phyloP scores from a whole-genome alignment of 805 yeast species.

The Hanseniaspora meyeri region DNA sequence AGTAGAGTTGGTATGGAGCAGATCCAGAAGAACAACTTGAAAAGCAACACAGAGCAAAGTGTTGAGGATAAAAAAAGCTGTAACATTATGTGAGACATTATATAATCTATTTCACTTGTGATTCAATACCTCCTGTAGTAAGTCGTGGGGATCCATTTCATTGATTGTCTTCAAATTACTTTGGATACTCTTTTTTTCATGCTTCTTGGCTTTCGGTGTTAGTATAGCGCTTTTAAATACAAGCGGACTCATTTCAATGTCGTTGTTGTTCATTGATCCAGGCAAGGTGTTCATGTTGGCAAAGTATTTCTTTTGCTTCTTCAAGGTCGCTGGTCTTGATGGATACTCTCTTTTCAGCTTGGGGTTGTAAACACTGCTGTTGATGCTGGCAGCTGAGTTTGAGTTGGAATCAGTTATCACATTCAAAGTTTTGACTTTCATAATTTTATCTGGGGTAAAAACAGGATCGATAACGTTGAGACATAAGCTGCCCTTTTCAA shows the following conservation, averaged over 20 bases:
- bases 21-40: not conserved
- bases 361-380: not conserved
- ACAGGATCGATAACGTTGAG: not conserved
- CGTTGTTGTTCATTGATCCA: not conserved
- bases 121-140: slow-evolving; percentile 1
- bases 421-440: not conserved
- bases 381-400: not conserved
- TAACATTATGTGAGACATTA: slow-evolving; percentile 29
- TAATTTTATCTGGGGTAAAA: not conserved
- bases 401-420: not conserved
- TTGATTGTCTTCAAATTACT: not conserved
- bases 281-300: not conserved
- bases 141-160: not conserved
- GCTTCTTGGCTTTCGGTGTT: not conserved
- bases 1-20: slow-evolving; percentile 71
- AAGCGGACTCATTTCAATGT: not conserved
- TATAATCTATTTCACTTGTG: not conserved
- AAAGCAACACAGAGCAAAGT: slow-evolving; percentile 24
- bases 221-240: not conserved
- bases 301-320: not conserved
- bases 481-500: not conserved
- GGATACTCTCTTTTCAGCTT: not conserved
- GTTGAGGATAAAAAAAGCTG: slow-evolving; percentile 26
- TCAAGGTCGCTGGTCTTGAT: not conserved
- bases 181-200: not conserved